Evolutionary conservation across 345 rosid species (phyloP), one percentile per base, ranked within the genome.

Genomic region (Cardamine resedifolia): DNA sequence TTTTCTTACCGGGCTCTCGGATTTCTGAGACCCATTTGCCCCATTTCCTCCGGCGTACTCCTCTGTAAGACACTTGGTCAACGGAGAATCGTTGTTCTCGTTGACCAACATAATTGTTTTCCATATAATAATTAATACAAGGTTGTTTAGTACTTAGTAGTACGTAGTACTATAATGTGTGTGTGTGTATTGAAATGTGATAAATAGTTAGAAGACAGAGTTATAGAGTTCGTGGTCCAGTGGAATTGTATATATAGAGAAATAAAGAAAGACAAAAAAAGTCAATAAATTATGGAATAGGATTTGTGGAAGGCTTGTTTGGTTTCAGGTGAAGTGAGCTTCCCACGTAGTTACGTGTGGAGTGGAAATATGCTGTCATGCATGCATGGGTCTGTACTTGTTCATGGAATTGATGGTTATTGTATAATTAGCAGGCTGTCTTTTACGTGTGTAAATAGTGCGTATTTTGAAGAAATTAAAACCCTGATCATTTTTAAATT

Each of bases 1-100:
- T 85, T 64, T 93, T 93, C 56, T 83, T 93, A 7, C 98, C 92
- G 0, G 97, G 94, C 60, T 93, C 92, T 6, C 98, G 83, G 49
- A 93, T 93, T 72, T 93, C 98, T 0, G 98, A 90, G 10, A 93
- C 98, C 98, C 98, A 93, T 69, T 87, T 93, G 21, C 98, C 98
- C 98, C 98, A 93, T 77, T 89, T 90, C 44, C 98, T 74, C 80
- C 81, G 81, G 1, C 98, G 89, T 1, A 93, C 87, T 0, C 98
- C 98, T 79, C 92, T 75, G 49, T 84, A 93, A 5, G 80, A 71
- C 6, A 27, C 55, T 45, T 62, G 71, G 71, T 76, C 66, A 63
- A 57, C 60, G 36, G 70, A 3, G 21, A 49, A 76, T 6, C 50
- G 43, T 2, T 63, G 34, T 8, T 68, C 58, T 55, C 9, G 71